phyloP scores from a whole-genome alignment of 129 eudicot genomes.

The Pittosporum tobira region DNA sequence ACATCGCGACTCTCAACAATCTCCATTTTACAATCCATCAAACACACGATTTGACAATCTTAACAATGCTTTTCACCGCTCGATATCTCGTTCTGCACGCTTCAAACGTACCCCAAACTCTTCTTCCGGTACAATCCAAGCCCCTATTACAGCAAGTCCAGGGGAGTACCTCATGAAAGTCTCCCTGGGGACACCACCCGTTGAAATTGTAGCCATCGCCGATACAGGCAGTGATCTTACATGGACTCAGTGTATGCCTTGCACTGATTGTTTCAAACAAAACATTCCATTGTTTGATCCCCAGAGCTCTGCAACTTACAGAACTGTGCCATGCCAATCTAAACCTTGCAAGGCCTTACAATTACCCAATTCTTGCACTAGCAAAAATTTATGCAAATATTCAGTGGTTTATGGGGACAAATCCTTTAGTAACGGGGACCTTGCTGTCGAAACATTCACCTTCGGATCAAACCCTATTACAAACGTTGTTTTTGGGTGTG shows the following conservation, averaged over 20 bases:
- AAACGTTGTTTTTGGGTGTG: slow-evolving; percentile 55
- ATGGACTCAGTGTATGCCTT: neutral
- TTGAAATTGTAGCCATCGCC: neutral
- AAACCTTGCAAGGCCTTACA: slow-evolving; percentile 20
- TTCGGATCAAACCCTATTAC: slow-evolving; percentile 19
- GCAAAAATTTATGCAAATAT: slow-evolving; percentile 24
- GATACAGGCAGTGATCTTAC: slow-evolving; percentile 4
- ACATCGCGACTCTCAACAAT: too few species aligned
- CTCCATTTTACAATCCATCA: too few species aligned
- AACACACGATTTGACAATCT: too few species aligned
- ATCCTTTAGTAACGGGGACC: slow-evolving; percentile 32
- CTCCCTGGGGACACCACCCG: neutral
- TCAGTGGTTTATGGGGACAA: slow-evolving; percentile 24
- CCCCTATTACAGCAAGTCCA: neutral
- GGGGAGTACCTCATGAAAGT: slow-evolving; percentile 1
- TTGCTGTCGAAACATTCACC: slow-evolving; percentile 41
- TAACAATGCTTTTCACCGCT: too few species aligned
- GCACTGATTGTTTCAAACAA: slow-evolving; percentile 19
- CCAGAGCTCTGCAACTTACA: slow-evolving; percentile 28
- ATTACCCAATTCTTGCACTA: neutral
- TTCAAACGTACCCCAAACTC: too few species aligned
- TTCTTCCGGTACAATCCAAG: too few species aligned
- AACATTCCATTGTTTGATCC: slow-evolving; percentile 39
- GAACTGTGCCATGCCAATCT: slow-evolving; percentile 27
- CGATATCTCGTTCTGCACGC: too few species aligned